phyloP scores from a whole-genome alignment of 106 monocot genomes.

The Triglochin maritima region DNA sequence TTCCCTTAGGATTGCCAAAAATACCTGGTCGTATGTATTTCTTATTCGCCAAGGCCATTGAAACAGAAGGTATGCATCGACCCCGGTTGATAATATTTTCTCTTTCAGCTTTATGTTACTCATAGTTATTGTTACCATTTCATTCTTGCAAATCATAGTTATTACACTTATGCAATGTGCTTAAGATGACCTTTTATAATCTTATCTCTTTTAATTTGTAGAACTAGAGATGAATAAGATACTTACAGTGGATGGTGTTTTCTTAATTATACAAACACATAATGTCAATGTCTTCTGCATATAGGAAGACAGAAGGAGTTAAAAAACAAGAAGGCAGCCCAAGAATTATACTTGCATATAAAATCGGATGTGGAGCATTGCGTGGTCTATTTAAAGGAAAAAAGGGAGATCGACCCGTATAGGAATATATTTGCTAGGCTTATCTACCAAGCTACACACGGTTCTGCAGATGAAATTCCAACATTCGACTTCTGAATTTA shows the following conservation, averaged over 20 bases:
- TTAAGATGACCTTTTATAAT: too few relatives aligned
- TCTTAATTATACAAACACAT: background rate
- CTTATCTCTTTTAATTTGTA: background rate
- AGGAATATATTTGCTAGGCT: constrained; percentile 53
- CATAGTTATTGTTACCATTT: too few relatives aligned
- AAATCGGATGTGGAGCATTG: constrained; percentile 59
- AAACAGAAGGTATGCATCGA: constrained; percentile 39
- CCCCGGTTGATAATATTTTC: too few relatives aligned
- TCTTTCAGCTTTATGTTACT: too few relatives aligned
- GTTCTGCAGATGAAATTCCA: constrained; percentile 42
- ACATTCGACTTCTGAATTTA: constrained; percentile 53
- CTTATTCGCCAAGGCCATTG: constrained; percentile 63
- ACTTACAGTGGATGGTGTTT: background rate
- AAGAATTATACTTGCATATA: constrained; percentile 46
- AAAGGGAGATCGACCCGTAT: constrained; percentile 72
- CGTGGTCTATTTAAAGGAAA: constrained; percentile 51
- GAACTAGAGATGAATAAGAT: background rate
- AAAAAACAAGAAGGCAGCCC: constrained; percentile 13
- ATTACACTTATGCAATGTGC: too few relatives aligned
- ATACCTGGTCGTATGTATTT: constrained; percentile 70
- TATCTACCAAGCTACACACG: constrained; percentile 39
- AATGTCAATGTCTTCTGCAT: background rate
- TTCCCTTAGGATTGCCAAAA: constrained; percentile 39
- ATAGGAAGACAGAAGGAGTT: constrained; percentile 25
- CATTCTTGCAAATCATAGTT: too few relatives aligned